Percentiles rank a stretch among this genome's conserved stretches.
These are phyloP conservation scores for Rhodomyrtus tomentosa DNA, from an alignment of 345 rosid genomes.

Conservation along the genomic window DNA sequence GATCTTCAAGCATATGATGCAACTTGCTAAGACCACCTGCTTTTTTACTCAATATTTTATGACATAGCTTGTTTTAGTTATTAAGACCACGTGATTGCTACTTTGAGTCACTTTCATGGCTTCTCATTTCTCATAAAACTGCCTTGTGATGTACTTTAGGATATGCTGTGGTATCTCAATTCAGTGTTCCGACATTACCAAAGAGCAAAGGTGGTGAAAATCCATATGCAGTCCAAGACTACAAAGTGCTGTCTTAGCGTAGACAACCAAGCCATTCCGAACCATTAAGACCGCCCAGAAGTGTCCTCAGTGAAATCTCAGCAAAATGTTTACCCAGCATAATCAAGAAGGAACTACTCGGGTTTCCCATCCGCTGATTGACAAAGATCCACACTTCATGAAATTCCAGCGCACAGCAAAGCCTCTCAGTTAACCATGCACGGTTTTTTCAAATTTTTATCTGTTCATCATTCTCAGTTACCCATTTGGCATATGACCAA, in stretches of 20 bases:
- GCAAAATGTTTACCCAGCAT: background rate
- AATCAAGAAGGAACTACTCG: background rate
- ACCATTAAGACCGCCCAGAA: background rate
- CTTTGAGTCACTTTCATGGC: background rate
- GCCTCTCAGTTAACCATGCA: background rate
- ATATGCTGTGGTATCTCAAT: background rate
- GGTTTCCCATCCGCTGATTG: background rate
- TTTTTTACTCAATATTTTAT: background rate
- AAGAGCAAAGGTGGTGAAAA: background rate
- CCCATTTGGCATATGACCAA: background rate
- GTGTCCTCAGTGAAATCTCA: background rate
- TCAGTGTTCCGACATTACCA: background rate
- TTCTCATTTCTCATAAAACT: background rate
- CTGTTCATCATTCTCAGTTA: background rate
- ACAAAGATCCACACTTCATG: background rate
- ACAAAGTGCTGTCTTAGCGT: background rate
- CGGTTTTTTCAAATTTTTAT: background rate
- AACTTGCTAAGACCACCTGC: background rate
- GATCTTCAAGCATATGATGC: background rate
- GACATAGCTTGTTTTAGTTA: background rate
- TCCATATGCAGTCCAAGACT: background rate
- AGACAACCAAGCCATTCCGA: background rate
- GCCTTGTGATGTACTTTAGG: background rate
- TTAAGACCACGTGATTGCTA: background rate
- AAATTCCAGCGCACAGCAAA: background rate